Conservation (phyloP, 305 asterid species). For the Solanum hybrid region DNA sequence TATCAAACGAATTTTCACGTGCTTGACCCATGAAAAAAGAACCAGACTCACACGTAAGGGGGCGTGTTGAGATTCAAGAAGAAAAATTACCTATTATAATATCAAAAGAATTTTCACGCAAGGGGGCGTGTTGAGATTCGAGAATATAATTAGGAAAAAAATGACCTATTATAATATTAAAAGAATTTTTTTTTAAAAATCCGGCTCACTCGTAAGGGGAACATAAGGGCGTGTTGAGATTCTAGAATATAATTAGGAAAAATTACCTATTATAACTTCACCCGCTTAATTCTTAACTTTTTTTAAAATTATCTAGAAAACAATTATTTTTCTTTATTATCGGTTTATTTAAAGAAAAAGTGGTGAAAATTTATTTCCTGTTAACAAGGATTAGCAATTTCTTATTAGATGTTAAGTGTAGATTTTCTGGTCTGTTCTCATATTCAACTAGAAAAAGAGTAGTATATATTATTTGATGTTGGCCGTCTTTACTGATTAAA, state of each 20-base stretch:
- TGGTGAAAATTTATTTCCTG: background rate
- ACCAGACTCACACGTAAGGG: background rate
- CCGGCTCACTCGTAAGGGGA: too few species aligned
- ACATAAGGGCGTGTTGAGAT: background rate
- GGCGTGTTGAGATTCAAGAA: background rate
- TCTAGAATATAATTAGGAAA: background rate
- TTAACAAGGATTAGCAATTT: background rate
- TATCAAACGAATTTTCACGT: too few species aligned
- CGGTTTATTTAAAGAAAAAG: background rate
- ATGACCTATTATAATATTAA: background rate
- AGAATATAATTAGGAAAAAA: too few species aligned
- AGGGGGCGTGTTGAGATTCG: background rate
- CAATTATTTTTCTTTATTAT: background rate
- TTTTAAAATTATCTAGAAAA: background rate
- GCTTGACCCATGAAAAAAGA: too few species aligned
- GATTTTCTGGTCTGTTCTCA: background rate
- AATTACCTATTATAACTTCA: background rate
- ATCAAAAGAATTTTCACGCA: background rate
- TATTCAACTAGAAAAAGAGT: background rate
- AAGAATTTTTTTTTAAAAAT: background rate
- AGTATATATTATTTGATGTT: background rate
- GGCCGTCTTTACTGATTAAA: background rate
- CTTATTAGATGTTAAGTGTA: background rate
- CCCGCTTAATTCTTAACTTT: background rate
- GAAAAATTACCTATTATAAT: background rate